Evolutionary conservation across 1,284 basidiomycete genomes (phyloP), one percentile per base, ranked within the genome.

Genomic region (Acaromyces ingoldii): DNA sequence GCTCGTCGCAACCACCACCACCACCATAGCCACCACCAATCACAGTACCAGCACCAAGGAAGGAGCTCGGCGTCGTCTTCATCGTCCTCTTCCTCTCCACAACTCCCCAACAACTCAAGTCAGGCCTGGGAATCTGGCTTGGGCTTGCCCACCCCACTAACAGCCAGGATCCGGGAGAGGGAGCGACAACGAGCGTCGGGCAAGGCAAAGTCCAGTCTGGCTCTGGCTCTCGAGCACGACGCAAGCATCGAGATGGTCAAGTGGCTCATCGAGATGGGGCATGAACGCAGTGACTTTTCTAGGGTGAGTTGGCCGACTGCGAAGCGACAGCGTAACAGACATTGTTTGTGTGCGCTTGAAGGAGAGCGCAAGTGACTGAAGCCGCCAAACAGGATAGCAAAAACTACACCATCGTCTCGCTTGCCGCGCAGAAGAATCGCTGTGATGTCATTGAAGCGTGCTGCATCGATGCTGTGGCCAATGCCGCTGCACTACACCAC

Each of bases 201-300:
- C 37, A 49, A 36, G 24, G 17, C 13, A 13, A 17, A 34, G 33
- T 49, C 31, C 25, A 49, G 48, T 22, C 52, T 70, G 19, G 41
- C 61, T n/a, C 47, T 68, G 15, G 67, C 67, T 2, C 50, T 70
- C 46, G 60, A 61, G 42, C 47, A 51, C 50, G 56, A 57, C 17
- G 62, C 61, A 9, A 57, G 61, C 29, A 51, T 67, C 13, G 66
- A 64, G 38, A 50, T 70, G 48, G 42, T 66, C 26, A 60, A 62
- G n/a, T 70, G 67, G 67, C 46, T 70, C 34, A 57, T 70, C n/a
- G 63, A 68, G 22, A 62, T 60, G 58, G 63, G 66, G 7, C 66
- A 70, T 47, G 67, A 70, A 40, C 49, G 56, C 19, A 45, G 53
- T 11, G 49, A 47, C 17, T 61, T 29, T 13, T 62, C 61, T n/a